Evolutionary conservation across 371 early-diverging fungal genomes (phyloP).

Genomic region (Syncephalastrum contaminatum): DNA sequence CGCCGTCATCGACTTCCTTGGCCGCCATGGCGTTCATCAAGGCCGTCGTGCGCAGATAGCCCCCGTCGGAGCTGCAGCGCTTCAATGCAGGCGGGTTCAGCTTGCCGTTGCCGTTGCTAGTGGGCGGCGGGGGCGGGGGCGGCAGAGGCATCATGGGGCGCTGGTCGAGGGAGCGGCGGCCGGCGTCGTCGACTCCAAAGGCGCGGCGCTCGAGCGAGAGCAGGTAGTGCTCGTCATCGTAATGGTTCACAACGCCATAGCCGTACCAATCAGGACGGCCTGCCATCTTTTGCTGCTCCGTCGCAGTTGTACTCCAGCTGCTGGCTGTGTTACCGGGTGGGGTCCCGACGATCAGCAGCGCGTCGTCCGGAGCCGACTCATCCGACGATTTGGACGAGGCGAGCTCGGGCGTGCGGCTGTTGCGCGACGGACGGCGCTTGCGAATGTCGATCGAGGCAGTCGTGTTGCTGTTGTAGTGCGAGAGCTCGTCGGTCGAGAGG

Average conservation of each 20-base stretch:
- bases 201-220: slow-evolving; percentile 42
- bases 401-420: slow-evolving; percentile 19
- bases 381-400: slow-evolving; percentile 21
- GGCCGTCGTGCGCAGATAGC: slow-evolving; percentile 37
- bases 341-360: not conserved
- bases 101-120: not conserved
- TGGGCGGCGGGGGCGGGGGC: not conserved
- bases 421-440: slow-evolving; percentile 8
- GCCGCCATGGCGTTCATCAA: slow-evolving; percentile 44
- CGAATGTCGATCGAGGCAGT: slow-evolving; percentile 11
- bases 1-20: slow-evolving; percentile 15
- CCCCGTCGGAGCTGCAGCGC: slow-evolving; percentile 45
- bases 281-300: slow-evolving; percentile 24
- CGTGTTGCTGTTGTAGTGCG: not conserved
- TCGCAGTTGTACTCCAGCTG: slow-evolving; percentile 23
- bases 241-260: slow-evolving; percentile 23
- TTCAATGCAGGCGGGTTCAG: slow-evolving; percentile 21
- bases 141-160: slow-evolving; percentile 1
- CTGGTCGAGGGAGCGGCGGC: slow-evolving; percentile 9
- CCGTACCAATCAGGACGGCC: slow-evolving; percentile 26
- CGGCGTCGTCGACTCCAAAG: slow-evolving; percentile 17
- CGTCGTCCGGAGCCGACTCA: slow-evolving; percentile 8
- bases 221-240: slow-evolving; percentile 34
- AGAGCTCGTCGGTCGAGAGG: slow-evolving; percentile 6
- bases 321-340: slow-evolving; percentile 4